phyloP scores from a whole-genome alignment of 495 filamentous ascomycete genomes.

The Penicillium bialowiezense region DNA sequence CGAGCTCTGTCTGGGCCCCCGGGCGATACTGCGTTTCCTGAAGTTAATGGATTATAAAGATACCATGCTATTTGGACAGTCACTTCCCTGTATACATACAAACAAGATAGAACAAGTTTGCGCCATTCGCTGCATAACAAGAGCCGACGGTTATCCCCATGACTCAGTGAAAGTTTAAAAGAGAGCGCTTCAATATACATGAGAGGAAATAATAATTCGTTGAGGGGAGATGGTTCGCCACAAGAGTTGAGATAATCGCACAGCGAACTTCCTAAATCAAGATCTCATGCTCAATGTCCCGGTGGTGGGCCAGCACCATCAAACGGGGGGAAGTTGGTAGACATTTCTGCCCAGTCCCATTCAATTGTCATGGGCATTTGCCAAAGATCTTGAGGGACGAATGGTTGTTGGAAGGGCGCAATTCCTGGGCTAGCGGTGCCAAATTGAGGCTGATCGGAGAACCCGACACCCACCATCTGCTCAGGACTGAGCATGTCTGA shows the following conservation, averaged over 20 bases:
- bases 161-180: neutral
- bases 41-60: too few relatives aligned
- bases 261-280: conserved; percentile 4
- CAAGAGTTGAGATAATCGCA: neutral
- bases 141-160: neutral
- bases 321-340: conserved; percentile 47
- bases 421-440: conserved; percentile 39
- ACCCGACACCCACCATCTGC: conserved; percentile 33
- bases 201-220: conserved; percentile 5
- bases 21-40: too few relatives aligned
- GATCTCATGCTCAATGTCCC: conserved; percentile 22
- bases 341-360: conserved; percentile 97
- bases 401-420: conserved; percentile 75
- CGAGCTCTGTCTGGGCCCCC: too few relatives aligned
- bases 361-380: conserved; percentile 94
- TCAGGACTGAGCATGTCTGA: conserved; percentile 40
- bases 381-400: conserved; percentile 96
- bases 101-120: neutral
- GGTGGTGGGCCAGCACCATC: conserved; percentile 28
- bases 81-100: too few relatives aligned
- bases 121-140: conserved; percentile 9
- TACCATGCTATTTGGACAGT: too few relatives aligned
- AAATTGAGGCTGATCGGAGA: conserved; percentile 44
- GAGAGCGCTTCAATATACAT: conserved; percentile 10
- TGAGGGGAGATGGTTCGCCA: neutral